phyloP scores from a whole-genome alignment of 1,284 basidiomycete genomes.

The Tetrapyrgos nigripes region DNA sequence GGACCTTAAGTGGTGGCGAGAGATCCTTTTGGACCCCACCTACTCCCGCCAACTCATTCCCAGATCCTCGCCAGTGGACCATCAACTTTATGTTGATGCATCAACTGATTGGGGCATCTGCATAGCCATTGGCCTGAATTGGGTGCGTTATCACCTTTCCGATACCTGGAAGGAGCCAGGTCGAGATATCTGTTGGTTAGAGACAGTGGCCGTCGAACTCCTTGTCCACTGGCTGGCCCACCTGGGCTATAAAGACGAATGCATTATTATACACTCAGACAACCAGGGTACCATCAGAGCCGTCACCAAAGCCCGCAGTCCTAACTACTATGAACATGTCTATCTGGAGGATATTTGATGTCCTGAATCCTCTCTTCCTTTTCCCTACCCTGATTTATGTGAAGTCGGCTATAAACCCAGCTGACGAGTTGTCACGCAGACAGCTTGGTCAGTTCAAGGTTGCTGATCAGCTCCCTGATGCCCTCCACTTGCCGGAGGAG shows the following conservation, averaged over 20 bases:
- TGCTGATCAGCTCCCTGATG: conserved; percentile 3
- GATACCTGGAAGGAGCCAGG: not conserved
- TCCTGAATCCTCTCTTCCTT: conserved; percentile 30
- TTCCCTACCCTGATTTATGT: conserved; percentile 32
- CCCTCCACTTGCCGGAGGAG: conserved; percentile 27
- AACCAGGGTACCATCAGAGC: conserved; percentile 48
- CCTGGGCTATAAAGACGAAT: not conserved
- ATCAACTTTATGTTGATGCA: conserved; percentile 2
- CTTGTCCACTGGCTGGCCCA: not conserved
- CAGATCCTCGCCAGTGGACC: not conserved
- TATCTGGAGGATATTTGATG: conserved; percentile 30
- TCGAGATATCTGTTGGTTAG: conserved; percentile 13
- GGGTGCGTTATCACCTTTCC: not conserved
- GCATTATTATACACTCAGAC: conserved; percentile 1
- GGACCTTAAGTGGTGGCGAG: conserved; percentile 5
- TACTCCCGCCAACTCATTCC: not conserved
- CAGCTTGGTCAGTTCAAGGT: conserved; percentile 11
- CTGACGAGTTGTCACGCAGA: conserved; percentile 42
- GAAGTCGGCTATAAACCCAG: conserved; percentile 34
- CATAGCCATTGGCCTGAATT: not conserved
- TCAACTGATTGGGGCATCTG: conserved; percentile 9
- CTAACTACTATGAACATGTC: conserved; percentile 40
- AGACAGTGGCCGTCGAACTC: conserved; percentile 11
- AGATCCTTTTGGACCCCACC: not conserved
- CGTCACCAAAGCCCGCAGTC: conserved; percentile 35